Evolutionary conservation across 345 rosid genomes (phyloP).

Genomic region (Acer campestre): DNA sequence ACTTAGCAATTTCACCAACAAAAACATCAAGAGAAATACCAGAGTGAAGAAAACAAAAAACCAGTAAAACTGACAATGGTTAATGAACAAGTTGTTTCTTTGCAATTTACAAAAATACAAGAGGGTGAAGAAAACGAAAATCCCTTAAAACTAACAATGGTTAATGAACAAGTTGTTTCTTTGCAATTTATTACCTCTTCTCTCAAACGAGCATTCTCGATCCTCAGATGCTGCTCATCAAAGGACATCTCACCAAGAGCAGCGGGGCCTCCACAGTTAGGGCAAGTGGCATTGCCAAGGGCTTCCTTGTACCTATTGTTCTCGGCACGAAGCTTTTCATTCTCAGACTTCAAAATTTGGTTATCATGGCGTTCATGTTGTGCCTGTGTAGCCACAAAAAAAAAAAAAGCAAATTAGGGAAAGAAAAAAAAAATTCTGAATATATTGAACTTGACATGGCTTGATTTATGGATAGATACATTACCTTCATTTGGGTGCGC

Average conservation of each 20-base stretch:
- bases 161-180: neutral
- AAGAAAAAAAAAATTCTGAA: too few relatives aligned
- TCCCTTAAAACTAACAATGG: neutral
- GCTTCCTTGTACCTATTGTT: conserved; percentile 83
- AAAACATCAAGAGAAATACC: neutral
- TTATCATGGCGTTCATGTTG: conserved; percentile 91
- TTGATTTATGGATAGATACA: neutral
- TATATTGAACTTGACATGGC: too few relatives aligned
- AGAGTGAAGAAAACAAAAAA: too few relatives aligned
- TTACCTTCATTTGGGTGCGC: conserved; percentile 97
- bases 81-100: neutral
- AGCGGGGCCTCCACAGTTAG: conserved; percentile 85
- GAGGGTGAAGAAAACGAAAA: too few relatives aligned
- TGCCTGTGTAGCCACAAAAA: conserved; percentile 44
- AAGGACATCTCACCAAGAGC: conserved; percentile 94
- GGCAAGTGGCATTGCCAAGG: conserved; percentile 71
- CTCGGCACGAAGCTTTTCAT: conserved; percentile 85
- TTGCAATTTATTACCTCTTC: conserved; percentile 57
- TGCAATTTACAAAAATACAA: too few relatives aligned
- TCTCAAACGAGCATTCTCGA: conserved; percentile 79
- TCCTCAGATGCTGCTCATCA: conserved; percentile 94
- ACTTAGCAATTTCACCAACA: neutral
- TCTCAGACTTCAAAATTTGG: conserved; percentile 72
- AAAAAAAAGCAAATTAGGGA: neutral
- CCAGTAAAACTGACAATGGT: neutral